Percentiles rank a stretch among this genome's conserved stretches.
These are phyloP conservation scores for Penicillium riverlandense DNA, from an alignment of 495 filamentous ascomycete species.

Conservation along the genomic window DNA sequence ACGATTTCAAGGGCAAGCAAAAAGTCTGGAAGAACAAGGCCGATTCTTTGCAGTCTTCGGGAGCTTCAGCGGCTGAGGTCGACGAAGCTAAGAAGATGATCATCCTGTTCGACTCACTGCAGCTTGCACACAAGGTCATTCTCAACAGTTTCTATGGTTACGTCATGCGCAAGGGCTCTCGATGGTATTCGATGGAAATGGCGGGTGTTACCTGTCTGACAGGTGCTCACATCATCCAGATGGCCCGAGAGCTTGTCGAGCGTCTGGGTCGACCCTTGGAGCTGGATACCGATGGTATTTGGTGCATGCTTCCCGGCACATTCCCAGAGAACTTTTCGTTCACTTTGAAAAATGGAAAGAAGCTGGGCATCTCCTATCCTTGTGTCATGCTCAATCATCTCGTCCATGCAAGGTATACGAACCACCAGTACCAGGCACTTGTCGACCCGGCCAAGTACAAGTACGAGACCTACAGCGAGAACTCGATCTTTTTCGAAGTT, in stretches of 20 bases:
- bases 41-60: constrained; percentile 72
- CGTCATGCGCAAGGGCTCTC: constrained; percentile 96
- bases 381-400: constrained; percentile 99
- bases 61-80: constrained; percentile 68
- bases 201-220: constrained; percentile 97
- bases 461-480: constrained; percentile 95
- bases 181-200: constrained; percentile 99
- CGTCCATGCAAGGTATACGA: constrained; percentile 91
- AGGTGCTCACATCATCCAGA: constrained; percentile 93
- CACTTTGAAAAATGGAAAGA: constrained; percentile 90
- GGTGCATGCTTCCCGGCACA: constrained; percentile 96
- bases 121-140: constrained; percentile 98
- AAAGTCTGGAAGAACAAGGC: constrained; percentile 98
- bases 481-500: constrained; percentile 99
- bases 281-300: constrained; percentile 99
- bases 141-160: constrained; percentile 99
- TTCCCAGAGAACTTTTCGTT: constrained; percentile 98
- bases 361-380: constrained; percentile 89
- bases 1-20: constrained; percentile 96
- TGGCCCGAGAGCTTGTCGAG: constrained; percentile 91
- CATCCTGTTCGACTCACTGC: constrained; percentile 88
- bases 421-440: constrained; percentile 92
- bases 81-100: constrained; percentile 99
- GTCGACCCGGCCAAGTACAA: constrained; percentile 70
- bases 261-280: constrained; percentile 89